Base-by-base conservation (phyloP, 2,329 filamentous ascomycete genomes). In the Colletotrichum karsti region DNA sequence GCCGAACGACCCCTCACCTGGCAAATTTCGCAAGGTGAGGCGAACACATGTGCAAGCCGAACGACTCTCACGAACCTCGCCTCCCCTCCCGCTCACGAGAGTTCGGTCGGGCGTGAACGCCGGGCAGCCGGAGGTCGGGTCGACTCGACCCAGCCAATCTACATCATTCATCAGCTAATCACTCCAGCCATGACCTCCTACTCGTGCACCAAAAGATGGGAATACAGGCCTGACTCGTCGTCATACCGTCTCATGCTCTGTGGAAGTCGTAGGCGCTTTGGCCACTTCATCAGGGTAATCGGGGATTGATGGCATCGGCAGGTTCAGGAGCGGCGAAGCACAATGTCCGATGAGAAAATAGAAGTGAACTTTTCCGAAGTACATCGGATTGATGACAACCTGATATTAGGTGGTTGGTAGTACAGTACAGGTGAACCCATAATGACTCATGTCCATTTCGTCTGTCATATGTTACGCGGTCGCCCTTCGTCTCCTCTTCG, bases 11-110 rank as follows among this genome's bases (percentile, higher is more conserved):
- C 44, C 57, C 57, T 60, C 12, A 41, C 22, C 33, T 15, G 15
- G 9, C 33, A 35, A 35, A 13, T 33, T 7, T n/a, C n/a, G 12
- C 41, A 15, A 15, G 15, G 26, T 12, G 55, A 22, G 35, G 20
- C n/a, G 20, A 22, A 44, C n/a, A 53, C 50, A 57, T 35, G 22
- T 57, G 64, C 33, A 26, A 55, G 26, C 51, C 59, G 59, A 58
- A 53, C 54, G 15, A 22, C 18, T 18, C 33, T 44, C 6, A 61
- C 7, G 24, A 28, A 22, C 35, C 10, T 26, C 18, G 26, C 53
- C 44, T 33, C 33, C 24, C 53, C 44, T 33, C 33, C 24, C n/a
- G 33, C 46, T 10, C 24, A 22, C 20, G 26, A 28, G n/a, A 41
- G 53, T 59, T 64, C 39, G 30, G 46, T 48, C 60, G 44, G 53